phyloP scores from a whole-genome alignment of 2,329 filamentous ascomycete genomes.

The Colletotrichum higginsianum region DNA sequence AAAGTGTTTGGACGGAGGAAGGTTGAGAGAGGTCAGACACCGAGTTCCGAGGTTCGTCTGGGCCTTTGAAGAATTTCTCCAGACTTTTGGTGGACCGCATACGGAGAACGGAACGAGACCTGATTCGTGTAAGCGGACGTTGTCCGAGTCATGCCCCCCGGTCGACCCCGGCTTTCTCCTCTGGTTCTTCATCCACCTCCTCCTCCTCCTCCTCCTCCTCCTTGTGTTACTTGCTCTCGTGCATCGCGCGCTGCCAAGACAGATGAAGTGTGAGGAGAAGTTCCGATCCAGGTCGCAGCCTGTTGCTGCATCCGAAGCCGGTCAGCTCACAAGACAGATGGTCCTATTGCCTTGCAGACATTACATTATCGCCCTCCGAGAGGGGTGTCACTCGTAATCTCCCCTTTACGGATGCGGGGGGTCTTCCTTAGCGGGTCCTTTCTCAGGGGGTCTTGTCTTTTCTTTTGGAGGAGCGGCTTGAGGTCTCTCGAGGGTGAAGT shows the following conservation, averaged over 20 bases:
- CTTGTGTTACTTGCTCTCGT: slow-evolving; percentile 45
- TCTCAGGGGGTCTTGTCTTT: slow-evolving; percentile 48
- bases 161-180: background rate
- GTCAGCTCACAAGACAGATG: slow-evolving; percentile 31
- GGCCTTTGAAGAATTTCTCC: slow-evolving; percentile 2
- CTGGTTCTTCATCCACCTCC: slow-evolving; percentile 46
- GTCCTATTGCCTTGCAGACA: background rate
- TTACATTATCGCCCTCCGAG: slow-evolving; percentile 46
- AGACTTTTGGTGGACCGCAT: background rate
- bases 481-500: slow-evolving; percentile 46
- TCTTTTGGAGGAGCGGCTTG: slow-evolving; percentile 47
- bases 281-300: slow-evolving; percentile 42
- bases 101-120: slow-evolving; percentile 27
- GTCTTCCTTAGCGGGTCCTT: slow-evolving; percentile 48
- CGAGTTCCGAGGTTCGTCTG: slow-evolving; percentile 30
- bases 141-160: slow-evolving; percentile 20
- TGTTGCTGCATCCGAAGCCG: slow-evolving; percentile 40
- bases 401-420: slow-evolving; percentile 46
- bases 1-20: slow-evolving; percentile 26
- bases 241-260: slow-evolving; percentile 44
- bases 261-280: slow-evolving; percentile 50
- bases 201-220: slow-evolving; percentile 49
- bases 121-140: slow-evolving; percentile 25
- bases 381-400: slow-evolving; percentile 43
- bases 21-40: slow-evolving; percentile 2